Base-by-base conservation (phyloP, 305 asterid species). In the Rubia balearica region DNA sequence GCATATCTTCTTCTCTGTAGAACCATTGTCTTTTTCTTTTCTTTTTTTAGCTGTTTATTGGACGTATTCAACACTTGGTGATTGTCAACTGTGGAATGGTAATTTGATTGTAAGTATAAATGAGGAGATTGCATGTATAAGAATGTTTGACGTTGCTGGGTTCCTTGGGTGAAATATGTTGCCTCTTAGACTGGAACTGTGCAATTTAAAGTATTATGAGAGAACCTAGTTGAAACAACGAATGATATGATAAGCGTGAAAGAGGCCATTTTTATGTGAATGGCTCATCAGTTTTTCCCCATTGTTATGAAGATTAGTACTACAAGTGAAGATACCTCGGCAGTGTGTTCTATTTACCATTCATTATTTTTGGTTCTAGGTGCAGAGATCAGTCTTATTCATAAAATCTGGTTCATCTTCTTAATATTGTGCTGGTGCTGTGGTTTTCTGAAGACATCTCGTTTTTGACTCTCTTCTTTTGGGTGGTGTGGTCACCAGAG, bases 401-500 rank as follows among this genome's bases (percentile, higher is more conserved):
- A n/a, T n/a, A 57, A 57, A 12, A 56, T 56, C 24, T n/a, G 19
- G 30, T 57, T 8, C 9, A 21, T 13, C 64, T 59, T 59, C 30
- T 56, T 21, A 57, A 13, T 57, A 19, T 8, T 57, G 14, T 57
- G 33, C 30, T 0, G 12, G 27, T 21, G 3, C 19, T 19, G 62
- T 57, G 62, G 24, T 57, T 21, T 57, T 57, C 62, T 8, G 33
- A 7, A 57, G 27, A n/a, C 10, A 57, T 57, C 62, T 1, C 2
- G 0, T 12, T 9, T 21, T 36, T 59, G 40, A 22, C 9, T 21
- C 8, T 13, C 1, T 24, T 9, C 30, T 27, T 11, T 48, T 48
- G 14, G n/a, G 4, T 48, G 53, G 53, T 48, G 53, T 51, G 57
- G 57, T 16, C 57, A 16, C 57, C 79, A 80, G 84, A 78, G 76